These are phyloP conservation scores for Diplodia corticola DNA, from an alignment of 2,329 filamentous ascomycete species.

Conservation along the genomic window DNA sequence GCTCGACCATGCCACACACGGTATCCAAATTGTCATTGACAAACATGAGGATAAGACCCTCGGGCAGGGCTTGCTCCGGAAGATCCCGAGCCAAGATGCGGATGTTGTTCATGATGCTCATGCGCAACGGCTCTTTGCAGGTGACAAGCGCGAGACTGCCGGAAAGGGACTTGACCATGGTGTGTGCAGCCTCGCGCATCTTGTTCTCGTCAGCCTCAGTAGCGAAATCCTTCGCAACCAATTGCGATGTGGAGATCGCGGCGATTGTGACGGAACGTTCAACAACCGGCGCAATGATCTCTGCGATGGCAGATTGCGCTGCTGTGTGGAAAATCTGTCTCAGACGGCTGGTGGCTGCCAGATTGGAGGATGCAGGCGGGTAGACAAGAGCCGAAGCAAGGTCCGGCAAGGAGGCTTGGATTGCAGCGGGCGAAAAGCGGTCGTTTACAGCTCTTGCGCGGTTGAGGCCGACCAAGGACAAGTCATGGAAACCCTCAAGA, in stretches of 20 bases:
- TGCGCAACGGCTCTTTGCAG: constrained; percentile 92
- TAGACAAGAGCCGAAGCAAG: constrained; percentile 77
- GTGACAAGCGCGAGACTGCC: constrained; percentile 95
- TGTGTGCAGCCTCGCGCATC: constrained; percentile 81
- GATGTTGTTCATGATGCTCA: constrained; percentile 97
- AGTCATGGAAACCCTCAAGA: constrained; percentile 78
- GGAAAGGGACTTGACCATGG: constrained; percentile 91
- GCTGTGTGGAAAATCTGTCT: constrained; percentile 78
- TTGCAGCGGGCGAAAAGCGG: constrained; percentile 72
- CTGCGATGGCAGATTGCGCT: constrained; percentile 84
- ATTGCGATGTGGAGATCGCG: constrained; percentile 91
- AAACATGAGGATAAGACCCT: constrained; percentile 96
- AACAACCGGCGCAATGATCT: constrained; percentile 96
- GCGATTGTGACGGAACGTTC: constrained; percentile 97
- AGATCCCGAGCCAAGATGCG: constrained; percentile 72
- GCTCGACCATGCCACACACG: constrained; percentile 91
- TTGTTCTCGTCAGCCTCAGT: constrained; percentile 89
- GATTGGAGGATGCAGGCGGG: constrained; percentile 68
- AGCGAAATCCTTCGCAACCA: constrained; percentile 94
- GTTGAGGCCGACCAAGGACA: constrained; percentile 65
- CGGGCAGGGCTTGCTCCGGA: constrained; percentile 73
- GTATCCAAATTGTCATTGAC: constrained; percentile 96
- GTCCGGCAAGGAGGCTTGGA: constrained; percentile 80
- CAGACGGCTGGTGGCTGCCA: constrained; percentile 65
- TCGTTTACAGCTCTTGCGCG: constrained; percentile 62